Conservation (phyloP, 139 green algal genomes). For the Chloropicon primus region DNA sequence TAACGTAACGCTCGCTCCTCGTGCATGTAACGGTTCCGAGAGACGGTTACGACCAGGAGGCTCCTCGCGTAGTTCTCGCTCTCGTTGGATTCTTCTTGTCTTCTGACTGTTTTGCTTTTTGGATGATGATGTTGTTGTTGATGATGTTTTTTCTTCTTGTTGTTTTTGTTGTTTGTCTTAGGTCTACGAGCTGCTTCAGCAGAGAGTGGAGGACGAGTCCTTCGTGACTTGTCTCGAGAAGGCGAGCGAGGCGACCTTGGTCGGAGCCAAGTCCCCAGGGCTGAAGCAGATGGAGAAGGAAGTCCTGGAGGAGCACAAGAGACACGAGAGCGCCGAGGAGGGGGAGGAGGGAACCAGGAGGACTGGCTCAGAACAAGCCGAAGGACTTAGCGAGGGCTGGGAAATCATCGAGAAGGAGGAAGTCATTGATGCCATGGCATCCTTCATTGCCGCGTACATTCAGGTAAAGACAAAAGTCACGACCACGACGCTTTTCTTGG, state of each 20-base stretch:
- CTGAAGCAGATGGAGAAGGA: neutral
- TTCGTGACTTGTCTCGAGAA: neutral
- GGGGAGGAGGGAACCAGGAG: too few species aligned
- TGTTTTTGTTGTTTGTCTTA: neutral
- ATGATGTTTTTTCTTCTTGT: neutral
- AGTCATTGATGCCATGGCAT: neutral
- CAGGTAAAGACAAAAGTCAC: neutral
- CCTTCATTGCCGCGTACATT: slow-evolving; percentile 1
- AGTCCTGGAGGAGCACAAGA: neutral
- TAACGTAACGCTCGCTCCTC: neutral
- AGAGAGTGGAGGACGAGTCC: neutral
- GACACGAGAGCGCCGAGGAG: too few species aligned
- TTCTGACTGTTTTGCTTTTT: too few species aligned
- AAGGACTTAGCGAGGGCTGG: neutral
- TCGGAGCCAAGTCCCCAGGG: neutral
- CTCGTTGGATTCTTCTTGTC: too few species aligned
- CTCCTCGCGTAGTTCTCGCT: too few species aligned
- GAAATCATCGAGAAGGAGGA: neutral
- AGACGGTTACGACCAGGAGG: too few species aligned
- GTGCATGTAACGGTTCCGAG: neutral
- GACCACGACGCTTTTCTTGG: neutral
- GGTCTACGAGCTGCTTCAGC: neutral
- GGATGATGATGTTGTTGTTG: too few species aligned
- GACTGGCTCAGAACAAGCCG: neutral
- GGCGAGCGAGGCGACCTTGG: neutral